phyloP scores from a whole-genome alignment of 2,329 filamentous ascomycete genomes.

The Colletotrichum filicis region DNA sequence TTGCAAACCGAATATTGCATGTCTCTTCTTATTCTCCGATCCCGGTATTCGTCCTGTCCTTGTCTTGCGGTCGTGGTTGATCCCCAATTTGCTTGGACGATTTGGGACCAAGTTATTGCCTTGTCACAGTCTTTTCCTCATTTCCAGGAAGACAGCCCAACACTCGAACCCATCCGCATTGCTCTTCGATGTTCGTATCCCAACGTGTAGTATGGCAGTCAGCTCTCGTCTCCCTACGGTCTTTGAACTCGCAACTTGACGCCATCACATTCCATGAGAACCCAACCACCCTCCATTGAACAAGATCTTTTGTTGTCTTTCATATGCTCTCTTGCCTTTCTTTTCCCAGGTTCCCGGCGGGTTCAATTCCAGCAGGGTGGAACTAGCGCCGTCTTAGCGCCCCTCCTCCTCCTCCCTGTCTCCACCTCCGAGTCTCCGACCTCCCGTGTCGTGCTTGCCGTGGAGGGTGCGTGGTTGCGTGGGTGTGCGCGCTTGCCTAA shows the following conservation, averaged over 20 bases:
- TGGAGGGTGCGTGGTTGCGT: too few relatives aligned
- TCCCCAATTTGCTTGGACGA: not conserved
- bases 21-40: not conserved
- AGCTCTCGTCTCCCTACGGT: not conserved
- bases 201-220: not conserved
- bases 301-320: not conserved
- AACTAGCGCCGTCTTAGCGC: conserved; percentile 18
- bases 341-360: not conserved
- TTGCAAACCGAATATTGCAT: not conserved
- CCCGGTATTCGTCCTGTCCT: not conserved
- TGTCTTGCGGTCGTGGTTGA: not conserved
- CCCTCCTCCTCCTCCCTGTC: too few relatives aligned
- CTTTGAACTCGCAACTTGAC: not conserved
- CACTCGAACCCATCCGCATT: not conserved
- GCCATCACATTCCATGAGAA: not conserved
- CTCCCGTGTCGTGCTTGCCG: not conserved
- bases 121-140: not conserved
- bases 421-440: not conserved
- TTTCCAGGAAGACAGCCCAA: not conserved
- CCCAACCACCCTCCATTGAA: not conserved
- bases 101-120: not conserved
- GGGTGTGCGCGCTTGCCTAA: too few relatives aligned
- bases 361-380: conserved; percentile 26
- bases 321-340: not conserved
- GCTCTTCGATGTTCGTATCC: not conserved